phyloP scores from a whole-genome alignment of 225 moss, liverwort and hornwort species.

The Pseudisothecium myosuroides region DNA sequence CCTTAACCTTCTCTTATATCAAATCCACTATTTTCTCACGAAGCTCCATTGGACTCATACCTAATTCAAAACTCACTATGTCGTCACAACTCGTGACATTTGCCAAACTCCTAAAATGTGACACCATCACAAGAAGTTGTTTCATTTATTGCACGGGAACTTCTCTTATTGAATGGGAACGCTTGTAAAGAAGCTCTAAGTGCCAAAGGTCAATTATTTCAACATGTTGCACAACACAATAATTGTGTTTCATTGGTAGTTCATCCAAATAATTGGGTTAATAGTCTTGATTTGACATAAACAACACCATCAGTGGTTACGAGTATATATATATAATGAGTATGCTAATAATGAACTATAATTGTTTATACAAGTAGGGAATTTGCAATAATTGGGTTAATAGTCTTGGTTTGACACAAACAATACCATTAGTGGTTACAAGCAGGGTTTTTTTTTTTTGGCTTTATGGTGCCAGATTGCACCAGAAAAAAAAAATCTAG shows the following conservation, averaged over 20 bases:
- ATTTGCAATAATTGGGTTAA: too few relatives aligned
- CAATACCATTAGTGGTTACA: too few relatives aligned
- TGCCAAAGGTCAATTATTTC: neutral
- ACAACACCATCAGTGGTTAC: rapidly evolving
- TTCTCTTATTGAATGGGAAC: neutral
- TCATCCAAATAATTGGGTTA: neutral
- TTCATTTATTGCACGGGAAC: neutral
- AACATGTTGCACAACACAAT: too few relatives aligned
- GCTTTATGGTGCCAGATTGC: too few relatives aligned
- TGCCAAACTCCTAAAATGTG: neutral
- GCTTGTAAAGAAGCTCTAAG: neutral
- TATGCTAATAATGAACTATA: neutral
- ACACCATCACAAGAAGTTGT: too few relatives aligned
- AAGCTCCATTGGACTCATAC: neutral
- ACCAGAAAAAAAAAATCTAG: too few relatives aligned
- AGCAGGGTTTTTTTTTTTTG: too few relatives aligned
- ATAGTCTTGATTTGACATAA: too few relatives aligned
- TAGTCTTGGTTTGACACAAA: too few relatives aligned
- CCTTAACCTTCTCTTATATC: neutral
- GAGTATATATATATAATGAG: neutral
- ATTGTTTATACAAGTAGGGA: neutral
- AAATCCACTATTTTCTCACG: neutral
- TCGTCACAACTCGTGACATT: neutral
- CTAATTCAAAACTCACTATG: neutral
- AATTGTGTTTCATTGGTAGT: neutral